A percentile compares a stretch with the other conserved stretches of the same genome.
Evolutionary conservation across 2,329 filamentous ascomycete species (phyloP).

Genomic region (Aureobasidium zeae): DNA sequence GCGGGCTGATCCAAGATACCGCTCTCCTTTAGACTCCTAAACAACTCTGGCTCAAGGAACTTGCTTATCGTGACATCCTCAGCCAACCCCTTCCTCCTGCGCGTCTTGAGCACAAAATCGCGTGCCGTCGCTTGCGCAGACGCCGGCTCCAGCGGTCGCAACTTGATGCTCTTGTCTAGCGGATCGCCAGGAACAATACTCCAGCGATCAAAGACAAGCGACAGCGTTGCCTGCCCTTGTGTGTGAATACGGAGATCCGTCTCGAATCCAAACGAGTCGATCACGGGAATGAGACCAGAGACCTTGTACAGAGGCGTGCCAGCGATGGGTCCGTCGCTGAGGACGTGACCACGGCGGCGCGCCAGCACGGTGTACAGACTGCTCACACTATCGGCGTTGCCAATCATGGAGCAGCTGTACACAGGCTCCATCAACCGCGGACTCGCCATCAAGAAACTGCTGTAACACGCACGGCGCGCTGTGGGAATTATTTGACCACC

Average conservation of each 20-base stretch:
- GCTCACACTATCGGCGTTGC: conserved; percentile 78
- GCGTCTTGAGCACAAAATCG: conserved; percentile 94
- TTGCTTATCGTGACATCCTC: conserved; percentile 95
- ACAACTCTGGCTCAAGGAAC: conserved; percentile 91
- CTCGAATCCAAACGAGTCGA: conserved; percentile 96
- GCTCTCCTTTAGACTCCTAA: conserved; percentile 77
- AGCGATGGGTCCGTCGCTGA: conserved; percentile 87
- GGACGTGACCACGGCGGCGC: conserved; percentile 78
- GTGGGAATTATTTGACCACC: conserved; percentile 97
- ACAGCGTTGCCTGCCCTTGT: conserved; percentile 82
- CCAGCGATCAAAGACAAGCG: conserved; percentile 92
- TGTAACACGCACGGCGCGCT: conserved; percentile 84
- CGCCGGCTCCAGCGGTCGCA: conserved; percentile 79
- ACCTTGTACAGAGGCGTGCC: conserved; percentile 91
- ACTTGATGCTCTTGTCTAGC: conserved; percentile 73
- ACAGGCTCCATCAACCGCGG: conserved; percentile 95
- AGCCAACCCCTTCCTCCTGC: conserved; percentile 82
- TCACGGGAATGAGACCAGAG: conserved; percentile 83
- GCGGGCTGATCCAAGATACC: conserved; percentile 61
- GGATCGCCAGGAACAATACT: conserved; percentile 92
- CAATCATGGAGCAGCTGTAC: conserved; percentile 86
- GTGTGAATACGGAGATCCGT: conserved; percentile 95
- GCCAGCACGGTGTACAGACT: conserved; percentile 88
- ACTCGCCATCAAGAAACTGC: conserved; percentile 92
- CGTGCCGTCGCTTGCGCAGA: conserved; percentile 79